Conservation (phyloP, 1,284 basidiomycete genomes). For the Trametes pubescens region DNA sequence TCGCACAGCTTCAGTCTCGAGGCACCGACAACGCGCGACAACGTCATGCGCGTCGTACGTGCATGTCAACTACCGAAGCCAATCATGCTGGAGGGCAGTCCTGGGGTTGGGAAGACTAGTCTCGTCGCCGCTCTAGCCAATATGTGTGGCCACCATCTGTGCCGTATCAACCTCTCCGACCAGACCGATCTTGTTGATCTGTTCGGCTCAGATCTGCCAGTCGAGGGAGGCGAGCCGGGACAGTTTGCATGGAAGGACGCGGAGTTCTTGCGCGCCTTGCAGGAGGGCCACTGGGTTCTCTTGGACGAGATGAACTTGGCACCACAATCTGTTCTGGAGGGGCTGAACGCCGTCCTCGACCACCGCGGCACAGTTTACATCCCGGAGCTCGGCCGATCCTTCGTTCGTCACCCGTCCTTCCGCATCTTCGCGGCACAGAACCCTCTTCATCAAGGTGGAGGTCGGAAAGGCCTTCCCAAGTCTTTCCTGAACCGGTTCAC, state of each 20-base stretch:
- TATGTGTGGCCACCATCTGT: conserved; percentile 81
- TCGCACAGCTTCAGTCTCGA: conserved; percentile 79
- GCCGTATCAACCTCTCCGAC: conserved; percentile 98
- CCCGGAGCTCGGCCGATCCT: conserved; percentile 93
- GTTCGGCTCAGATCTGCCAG: conserved; percentile 96
- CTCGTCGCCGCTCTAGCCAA: conserved; percentile 90
- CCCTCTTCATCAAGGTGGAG: conserved; percentile 95
- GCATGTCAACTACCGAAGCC: conserved; percentile 94
- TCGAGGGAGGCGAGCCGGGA: conserved; percentile 90
- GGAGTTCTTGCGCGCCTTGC: conserved; percentile 93
- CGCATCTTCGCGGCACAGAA: conserved; percentile 99
- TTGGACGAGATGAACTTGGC: conserved; percentile 99
- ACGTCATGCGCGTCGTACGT: conserved; percentile 90
- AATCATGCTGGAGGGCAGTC: conserved; percentile 96
- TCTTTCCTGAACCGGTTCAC: conserved; percentile 99
- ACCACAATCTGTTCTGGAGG: conserved; percentile 95
- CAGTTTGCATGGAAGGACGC: conserved; percentile 99
- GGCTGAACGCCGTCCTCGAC: conserved; percentile 96
- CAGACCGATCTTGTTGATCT: conserved; percentile 98
- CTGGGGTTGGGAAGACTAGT: conserved; percentile 99
- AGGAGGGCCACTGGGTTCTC: conserved; percentile 95
- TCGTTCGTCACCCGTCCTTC: conserved; percentile 90
- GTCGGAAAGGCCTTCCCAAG: conserved; percentile 96
- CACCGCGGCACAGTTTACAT: conserved; percentile 96
- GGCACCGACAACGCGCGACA: conserved; percentile 90